Conservation (phyloP, 371 early-diverging fungal species). For the Polyrhizophydium stewartii region DNA sequence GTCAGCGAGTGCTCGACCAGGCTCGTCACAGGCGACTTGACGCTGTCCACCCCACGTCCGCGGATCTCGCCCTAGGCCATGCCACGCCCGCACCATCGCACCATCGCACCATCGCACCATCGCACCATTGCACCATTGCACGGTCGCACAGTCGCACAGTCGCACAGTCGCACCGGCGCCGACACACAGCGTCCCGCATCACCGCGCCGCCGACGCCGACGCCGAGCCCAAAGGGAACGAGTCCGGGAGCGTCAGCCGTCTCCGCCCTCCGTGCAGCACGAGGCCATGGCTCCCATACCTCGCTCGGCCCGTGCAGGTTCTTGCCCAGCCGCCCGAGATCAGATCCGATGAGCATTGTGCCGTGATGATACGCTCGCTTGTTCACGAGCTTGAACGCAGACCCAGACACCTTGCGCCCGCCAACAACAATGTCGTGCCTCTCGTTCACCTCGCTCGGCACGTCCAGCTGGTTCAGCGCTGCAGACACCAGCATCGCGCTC, state of each 20-base stretch:
- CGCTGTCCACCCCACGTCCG: constrained; percentile 85
- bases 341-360: constrained; percentile 93
- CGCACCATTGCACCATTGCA: too few species aligned
- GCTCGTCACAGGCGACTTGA: constrained; percentile 82
- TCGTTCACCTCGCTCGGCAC: constrained; percentile 84
- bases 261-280: too few species aligned
- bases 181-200: too few species aligned
- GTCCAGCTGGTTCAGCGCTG: constrained; percentile 71
- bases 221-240: too few species aligned
- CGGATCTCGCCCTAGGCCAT: constrained; percentile 30
- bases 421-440: constrained; percentile 85
- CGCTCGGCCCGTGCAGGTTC: constrained; percentile 34
- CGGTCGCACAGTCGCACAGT: background rate
- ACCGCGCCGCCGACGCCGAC: too few species aligned
- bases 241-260: too few species aligned
- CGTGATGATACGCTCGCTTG: constrained; percentile 89
- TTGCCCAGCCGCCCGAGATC: constrained; percentile 65
- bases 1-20: constrained; percentile 75
- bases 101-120: too few species aligned
- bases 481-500: constrained; percentile 77
- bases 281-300: constrained; percentile 12
- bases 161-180: background rate
- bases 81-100: too few species aligned
- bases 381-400: constrained; percentile 90
- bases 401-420: constrained; percentile 82